Conservation (phyloP, 1,284 basidiomycete species). For the Phlebopus sp. region DNA sequence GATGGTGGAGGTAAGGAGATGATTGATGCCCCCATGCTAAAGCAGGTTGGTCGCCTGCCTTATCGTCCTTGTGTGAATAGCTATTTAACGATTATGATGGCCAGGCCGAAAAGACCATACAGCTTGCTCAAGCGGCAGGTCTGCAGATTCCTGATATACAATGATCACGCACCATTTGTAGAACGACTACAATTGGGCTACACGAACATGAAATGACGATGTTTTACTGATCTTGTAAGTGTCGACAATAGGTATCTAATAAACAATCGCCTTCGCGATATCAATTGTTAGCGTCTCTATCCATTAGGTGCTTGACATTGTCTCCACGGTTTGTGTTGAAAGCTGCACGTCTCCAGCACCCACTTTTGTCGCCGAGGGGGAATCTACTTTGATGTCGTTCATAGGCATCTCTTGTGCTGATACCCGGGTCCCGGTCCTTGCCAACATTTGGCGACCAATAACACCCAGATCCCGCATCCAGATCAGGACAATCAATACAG, state of each 20-base stretch:
- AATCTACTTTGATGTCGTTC: background rate
- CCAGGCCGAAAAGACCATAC: conserved; percentile 63
- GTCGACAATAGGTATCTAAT: too few relatives aligned
- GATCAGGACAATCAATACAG: conserved; percentile 27
- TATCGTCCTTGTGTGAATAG: background rate
- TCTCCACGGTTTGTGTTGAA: background rate
- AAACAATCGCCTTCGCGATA: too few relatives aligned
- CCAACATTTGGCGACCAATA: conserved; percentile 11
- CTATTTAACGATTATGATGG: background rate
- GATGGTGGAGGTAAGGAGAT: conserved; percentile 72
- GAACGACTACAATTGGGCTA: too few relatives aligned
- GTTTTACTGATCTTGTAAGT: too few relatives aligned
- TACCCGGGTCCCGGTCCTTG: background rate
- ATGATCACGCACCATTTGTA: too few relatives aligned
- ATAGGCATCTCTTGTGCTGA: background rate
- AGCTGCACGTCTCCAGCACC: background rate
- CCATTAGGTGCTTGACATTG: too few relatives aligned
- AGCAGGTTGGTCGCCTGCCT: conserved; percentile 54
- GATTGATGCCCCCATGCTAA: conserved; percentile 93
- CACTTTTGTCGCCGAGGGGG: too few relatives aligned
- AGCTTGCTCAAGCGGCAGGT: conserved; percentile 59
- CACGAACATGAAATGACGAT: too few relatives aligned
- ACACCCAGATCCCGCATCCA: conserved; percentile 31
- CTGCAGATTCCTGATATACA: conserved; percentile 24
- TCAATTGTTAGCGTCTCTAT: too few relatives aligned